Conservation (phyloP, 768 basidiomycete species). For the Psilocybe sp. region DNA sequence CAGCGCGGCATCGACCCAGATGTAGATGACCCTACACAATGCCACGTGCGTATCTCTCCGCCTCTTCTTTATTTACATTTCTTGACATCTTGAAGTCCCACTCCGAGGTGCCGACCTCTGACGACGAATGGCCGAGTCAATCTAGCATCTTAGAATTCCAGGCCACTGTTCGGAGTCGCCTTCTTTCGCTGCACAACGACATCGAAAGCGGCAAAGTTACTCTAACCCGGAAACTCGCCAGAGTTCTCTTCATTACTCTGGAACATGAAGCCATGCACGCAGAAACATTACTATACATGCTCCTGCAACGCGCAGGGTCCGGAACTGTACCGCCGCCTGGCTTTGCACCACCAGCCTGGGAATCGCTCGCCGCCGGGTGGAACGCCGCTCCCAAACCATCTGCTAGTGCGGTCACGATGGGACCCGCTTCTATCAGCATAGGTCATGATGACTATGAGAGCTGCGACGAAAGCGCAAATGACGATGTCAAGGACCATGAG, state of each 20-base stretch:
- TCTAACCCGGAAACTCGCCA: slow-evolving; percentile 64
- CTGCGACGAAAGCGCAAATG: slow-evolving; percentile 46
- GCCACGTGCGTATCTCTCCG: slow-evolving; percentile 58
- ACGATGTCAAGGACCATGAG: slow-evolving; percentile 52
- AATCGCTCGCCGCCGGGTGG: slow-evolving; percentile 46
- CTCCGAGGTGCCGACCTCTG: slow-evolving; percentile 76
- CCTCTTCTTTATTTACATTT: neutral
- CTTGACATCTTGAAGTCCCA: slow-evolving; percentile 55
- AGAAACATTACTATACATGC: slow-evolving; percentile 96
- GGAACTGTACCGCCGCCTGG: slow-evolving; percentile 79
- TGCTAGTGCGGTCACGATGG: slow-evolving; percentile 49
- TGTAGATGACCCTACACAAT: slow-evolving; percentile 84
- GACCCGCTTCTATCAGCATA: slow-evolving; percentile 55
- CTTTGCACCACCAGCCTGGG: slow-evolving; percentile 74
- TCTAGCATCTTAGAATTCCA: slow-evolving; percentile 73
- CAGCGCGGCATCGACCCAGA: slow-evolving; percentile 95
- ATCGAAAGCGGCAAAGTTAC: slow-evolving; percentile 47
- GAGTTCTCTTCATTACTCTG: slow-evolving; percentile 86
- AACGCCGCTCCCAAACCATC: slow-evolving; percentile 41
- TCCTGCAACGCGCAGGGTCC: slow-evolving; percentile 74
- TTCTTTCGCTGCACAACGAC: slow-evolving; percentile 71
- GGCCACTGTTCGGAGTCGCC: slow-evolving; percentile 69
- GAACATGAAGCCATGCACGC: slow-evolving; percentile 90
- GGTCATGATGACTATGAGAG: slow-evolving; percentile 85
- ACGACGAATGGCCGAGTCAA: slow-evolving; percentile 87